A percentile compares a stretch with the other conserved stretches of the same genome.
These are phyloP conservation scores for Porphyrellus cyaneotinctus DNA, from an alignment of 768 basidiomycete genomes.

Conservation along the genomic window DNA sequence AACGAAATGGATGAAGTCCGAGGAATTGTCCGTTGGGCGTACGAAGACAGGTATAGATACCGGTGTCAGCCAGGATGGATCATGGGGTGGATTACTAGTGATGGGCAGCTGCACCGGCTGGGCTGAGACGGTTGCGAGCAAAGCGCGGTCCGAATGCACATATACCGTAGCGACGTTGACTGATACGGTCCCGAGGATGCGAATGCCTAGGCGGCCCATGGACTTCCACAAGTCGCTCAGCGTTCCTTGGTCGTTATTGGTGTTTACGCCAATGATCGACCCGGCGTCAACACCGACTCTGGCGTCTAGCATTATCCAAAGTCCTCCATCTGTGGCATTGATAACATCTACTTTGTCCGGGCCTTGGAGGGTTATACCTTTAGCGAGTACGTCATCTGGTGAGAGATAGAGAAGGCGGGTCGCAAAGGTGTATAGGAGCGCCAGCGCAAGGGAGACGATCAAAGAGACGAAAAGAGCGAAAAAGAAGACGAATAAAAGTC, in stretches of 20 bases:
- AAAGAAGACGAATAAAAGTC: slow-evolving; percentile 49
- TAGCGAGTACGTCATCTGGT: slow-evolving; percentile 54
- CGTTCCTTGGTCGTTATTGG: slow-evolving; percentile 40
- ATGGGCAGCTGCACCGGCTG: slow-evolving; percentile 55
- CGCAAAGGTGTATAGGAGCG: slow-evolving; percentile 62
- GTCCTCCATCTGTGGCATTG: slow-evolving; percentile 56
- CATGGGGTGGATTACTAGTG: slow-evolving; percentile 33
- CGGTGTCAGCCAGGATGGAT: slow-evolving; percentile 54
- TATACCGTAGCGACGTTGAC: slow-evolving; percentile 50
- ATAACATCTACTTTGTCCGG: slow-evolving; percentile 61
- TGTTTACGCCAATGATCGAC: slow-evolving; percentile 51
- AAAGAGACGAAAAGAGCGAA: slow-evolving; percentile 50
- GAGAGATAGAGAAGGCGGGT: slow-evolving; percentile 49
- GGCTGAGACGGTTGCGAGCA: slow-evolving; percentile 46
- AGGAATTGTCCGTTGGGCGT: slow-evolving; percentile 49
- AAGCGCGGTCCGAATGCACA: slow-evolving; percentile 39
- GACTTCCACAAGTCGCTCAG: slow-evolving; percentile 56
- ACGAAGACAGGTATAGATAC: slow-evolving; percentile 50
- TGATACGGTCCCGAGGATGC: slow-evolving; percentile 51
- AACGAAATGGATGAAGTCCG: slow-evolving; percentile 46
- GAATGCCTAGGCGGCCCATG: slow-evolving; percentile 65
- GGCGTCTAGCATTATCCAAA: slow-evolving; percentile 58
- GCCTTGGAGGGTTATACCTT: slow-evolving; percentile 52
- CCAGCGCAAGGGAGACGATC: slow-evolving; percentile 39
- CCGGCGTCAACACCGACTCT: slow-evolving; percentile 69